A percentile compares a stretch with the other conserved stretches of the same genome.
phyloP scores from a whole-genome alignment of 805 yeast species.

The Zygoascus biomembranicola region DNA sequence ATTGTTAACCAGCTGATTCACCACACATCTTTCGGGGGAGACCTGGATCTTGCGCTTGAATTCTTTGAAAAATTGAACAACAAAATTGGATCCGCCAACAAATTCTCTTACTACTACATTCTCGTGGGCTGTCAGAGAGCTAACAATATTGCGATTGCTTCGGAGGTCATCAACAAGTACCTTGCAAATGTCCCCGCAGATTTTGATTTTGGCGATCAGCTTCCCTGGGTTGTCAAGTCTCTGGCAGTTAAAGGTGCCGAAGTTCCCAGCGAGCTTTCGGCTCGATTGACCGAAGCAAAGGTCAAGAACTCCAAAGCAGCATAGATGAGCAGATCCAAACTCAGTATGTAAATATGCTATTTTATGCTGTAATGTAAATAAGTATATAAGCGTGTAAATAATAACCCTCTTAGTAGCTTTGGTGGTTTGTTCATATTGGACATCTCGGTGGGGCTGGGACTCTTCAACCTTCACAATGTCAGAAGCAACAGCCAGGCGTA shows the following conservation, averaged over 20 bases:
- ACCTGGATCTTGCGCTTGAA: slow-evolving; percentile 15
- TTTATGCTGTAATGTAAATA: neutral
- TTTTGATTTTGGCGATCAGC: neutral
- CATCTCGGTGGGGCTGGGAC: neutral
- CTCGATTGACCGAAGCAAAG: neutral
- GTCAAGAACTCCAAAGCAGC: neutral
- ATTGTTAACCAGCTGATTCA: slow-evolving; percentile 26
- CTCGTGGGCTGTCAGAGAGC: slow-evolving; percentile 12
- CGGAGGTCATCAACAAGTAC: slow-evolving; percentile 6
- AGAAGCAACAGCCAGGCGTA: slow-evolving; percentile 13
- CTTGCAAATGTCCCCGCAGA: neutral
- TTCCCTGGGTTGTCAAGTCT: neutral
- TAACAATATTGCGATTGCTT: slow-evolving; percentile 6
- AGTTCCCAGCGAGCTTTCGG: neutral
- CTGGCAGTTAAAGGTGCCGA: neutral
- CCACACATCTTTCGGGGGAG: slow-evolving; percentile 16
- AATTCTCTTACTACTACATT: slow-evolving; percentile 22
- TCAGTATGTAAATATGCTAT: neutral
- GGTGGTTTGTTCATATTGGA: neutral
- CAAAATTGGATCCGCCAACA: slow-evolving; percentile 18
- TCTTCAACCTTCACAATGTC: neutral
- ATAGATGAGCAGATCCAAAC: neutral
- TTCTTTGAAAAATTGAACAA: slow-evolving; percentile 13
- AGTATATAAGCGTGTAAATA: neutral
- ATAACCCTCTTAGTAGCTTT: neutral